phyloP scores from a whole-genome alignment of 169 alveolate genomes.

The Plasmodium gaboni region DNA sequence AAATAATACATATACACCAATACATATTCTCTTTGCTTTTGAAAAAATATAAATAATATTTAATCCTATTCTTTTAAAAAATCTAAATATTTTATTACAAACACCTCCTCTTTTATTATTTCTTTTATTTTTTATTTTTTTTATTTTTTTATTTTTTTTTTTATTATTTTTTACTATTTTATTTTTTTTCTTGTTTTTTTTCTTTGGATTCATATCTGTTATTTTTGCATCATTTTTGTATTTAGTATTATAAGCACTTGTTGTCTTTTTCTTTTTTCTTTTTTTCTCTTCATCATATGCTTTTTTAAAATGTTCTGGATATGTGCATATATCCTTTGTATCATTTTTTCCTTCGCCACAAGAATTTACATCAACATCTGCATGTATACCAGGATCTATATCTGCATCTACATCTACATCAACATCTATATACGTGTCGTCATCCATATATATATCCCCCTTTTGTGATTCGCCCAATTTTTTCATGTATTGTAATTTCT shows the following conservation, averaged over 20 bases:
- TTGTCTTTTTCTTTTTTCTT: too few species aligned
- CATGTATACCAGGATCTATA: too few species aligned
- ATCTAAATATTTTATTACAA: not conserved
- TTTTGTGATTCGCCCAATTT: not conserved
- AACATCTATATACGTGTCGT: not conserved
- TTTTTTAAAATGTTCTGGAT: too few species aligned
- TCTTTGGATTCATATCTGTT: not conserved
- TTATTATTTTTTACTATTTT: not conserved
- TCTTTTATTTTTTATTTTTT: not conserved
- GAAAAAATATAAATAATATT: slow-evolving; percentile 3
- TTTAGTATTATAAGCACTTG: too few species aligned
- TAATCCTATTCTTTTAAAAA: not conserved
- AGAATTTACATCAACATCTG: too few species aligned
- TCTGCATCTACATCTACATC: too few species aligned
- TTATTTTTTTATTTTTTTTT: not conserved
- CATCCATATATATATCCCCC: slow-evolving; percentile 1
- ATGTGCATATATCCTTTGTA: too few species aligned
- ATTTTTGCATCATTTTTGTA: too few species aligned
- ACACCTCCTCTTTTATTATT: not conserved
- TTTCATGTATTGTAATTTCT: too few species aligned
- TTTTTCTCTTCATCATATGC: too few species aligned
- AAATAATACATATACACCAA: slow-evolving; percentile 47
- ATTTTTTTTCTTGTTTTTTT: not conserved
- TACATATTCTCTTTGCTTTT: slow-evolving; percentile 20
- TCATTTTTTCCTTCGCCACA: too few species aligned